These are phyloP conservation scores for Xanthoceras sorbifolium DNA, from an alignment of 345 rosid genomes.

Conservation along the genomic window DNA sequence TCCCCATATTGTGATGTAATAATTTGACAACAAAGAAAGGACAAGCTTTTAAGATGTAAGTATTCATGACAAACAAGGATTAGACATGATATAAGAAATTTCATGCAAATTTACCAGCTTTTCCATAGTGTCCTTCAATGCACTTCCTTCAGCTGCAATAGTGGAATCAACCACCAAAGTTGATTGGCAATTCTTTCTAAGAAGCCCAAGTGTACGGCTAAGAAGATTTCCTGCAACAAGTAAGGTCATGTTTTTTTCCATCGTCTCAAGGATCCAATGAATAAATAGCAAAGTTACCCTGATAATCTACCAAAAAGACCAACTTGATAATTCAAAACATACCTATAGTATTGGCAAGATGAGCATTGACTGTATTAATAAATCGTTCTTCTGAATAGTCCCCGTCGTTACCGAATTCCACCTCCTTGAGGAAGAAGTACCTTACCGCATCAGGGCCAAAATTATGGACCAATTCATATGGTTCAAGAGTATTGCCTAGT, in stretches of 20 bases:
- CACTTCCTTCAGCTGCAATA: conserved; percentile 65
- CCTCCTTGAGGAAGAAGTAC: conserved; percentile 87
- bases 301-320: neutral
- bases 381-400: conserved; percentile 96
- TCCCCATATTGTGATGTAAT: neutral
- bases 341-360: conserved; percentile 97
- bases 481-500: conserved; percentile 87
- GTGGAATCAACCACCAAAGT: conserved; percentile 75
- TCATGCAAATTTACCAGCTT: conserved; percentile 50
- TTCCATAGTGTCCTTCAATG: conserved; percentile 65
- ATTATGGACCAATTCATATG: conserved; percentile 71
- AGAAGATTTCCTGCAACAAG: conserved; percentile 79
- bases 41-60: neutral
- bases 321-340: conserved; percentile 14
- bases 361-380: conserved; percentile 80
- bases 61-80: neutral
- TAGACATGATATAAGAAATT: neutral
- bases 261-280: neutral
- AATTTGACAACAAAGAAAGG: neutral
- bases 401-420: conserved; percentile 93
- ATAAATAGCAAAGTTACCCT: neutral
- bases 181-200: conserved; percentile 78
- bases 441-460: conserved; percentile 93
- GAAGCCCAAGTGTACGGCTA: conserved; percentile 93
- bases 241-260: conserved; percentile 9